Conservation (phyloP, 2,329 filamentous ascomycete species). For the Aspergillus quadrilineatus region DNA sequence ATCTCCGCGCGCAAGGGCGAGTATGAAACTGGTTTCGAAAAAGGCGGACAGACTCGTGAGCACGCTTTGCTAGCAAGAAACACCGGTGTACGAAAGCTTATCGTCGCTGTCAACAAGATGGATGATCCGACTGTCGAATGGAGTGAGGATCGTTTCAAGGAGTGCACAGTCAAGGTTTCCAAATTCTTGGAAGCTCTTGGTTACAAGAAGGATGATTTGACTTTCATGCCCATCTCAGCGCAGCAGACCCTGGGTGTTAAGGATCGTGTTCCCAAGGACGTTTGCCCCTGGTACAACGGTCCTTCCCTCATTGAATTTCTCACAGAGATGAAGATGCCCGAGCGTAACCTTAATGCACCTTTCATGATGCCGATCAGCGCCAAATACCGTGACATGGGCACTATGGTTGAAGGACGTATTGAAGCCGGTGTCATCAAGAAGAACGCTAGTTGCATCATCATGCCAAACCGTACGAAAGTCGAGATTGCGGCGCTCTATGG, state of each 20-base stretch:
- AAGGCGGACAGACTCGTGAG: constrained; percentile 93
- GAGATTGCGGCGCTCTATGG: constrained; percentile 85
- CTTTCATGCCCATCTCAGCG: constrained; percentile 94
- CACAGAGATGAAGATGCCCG: constrained; percentile 87
- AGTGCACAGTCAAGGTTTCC: constrained; percentile 85
- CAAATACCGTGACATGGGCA: constrained; percentile 97
- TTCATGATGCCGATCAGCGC: constrained; percentile 99
- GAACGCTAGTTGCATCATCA: constrained; percentile 80
- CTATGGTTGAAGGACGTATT: constrained; percentile 95
- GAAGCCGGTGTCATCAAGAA: constrained; percentile 94
- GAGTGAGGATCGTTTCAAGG: constrained; percentile 88
- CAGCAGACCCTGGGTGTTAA: constrained; percentile 86
- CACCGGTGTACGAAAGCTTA: constrained; percentile 93
- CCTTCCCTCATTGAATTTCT: constrained; percentile 93
- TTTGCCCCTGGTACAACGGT: constrained; percentile 81
- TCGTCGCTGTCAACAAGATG: constrained; percentile 99
- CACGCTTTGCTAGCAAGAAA: constrained; percentile 98
- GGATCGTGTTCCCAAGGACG: constrained; percentile 72
- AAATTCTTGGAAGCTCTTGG: constrained; percentile 88
- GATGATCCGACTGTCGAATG: constrained; percentile 95
- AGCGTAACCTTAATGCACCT: constrained; percentile 93
- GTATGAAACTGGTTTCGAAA: constrained; percentile 97
- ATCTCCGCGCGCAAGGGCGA: constrained; percentile 97
- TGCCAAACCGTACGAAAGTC: constrained; percentile 86
- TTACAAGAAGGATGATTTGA: constrained; percentile 93